These are phyloP conservation scores for Mycena albidolilacea DNA, from an alignment of 768 basidiomycete species.

Conservation along the genomic window DNA sequence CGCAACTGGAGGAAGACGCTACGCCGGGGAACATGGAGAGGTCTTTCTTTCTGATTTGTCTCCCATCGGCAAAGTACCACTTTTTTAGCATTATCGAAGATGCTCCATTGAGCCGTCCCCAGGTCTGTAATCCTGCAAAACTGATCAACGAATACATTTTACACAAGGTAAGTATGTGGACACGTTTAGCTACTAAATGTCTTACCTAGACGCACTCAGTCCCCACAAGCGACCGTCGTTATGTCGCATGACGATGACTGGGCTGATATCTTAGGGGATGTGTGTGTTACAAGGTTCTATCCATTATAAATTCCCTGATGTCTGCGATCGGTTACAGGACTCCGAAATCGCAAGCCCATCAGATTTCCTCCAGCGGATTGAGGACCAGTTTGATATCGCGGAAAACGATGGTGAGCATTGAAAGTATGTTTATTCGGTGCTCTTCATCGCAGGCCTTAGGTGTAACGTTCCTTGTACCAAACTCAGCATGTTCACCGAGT, in stretches of 20 bases:
- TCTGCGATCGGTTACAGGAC: background rate
- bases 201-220: background rate
- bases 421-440: background rate
- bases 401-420: background rate
- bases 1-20: too few relatives aligned
- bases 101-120: background rate
- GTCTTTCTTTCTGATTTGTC: background rate
- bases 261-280: too few relatives aligned
- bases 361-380: background rate
- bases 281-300: background rate
- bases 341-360: background rate
- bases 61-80: background rate
- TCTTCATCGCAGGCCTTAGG: background rate
- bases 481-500: background rate
- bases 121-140: slow-evolving; percentile 7
- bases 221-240: background rate
- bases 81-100: background rate
- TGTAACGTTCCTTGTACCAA: background rate
- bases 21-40: background rate
- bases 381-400: background rate
- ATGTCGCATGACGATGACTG: background rate
- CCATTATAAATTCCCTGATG: background rate
- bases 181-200: background rate
- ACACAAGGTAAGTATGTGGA: background rate
- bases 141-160: slow-evolving; percentile 4